Percentiles rank a stretch among this genome's conserved stretches.
Evolutionary conservation across 495 filamentous ascomycete genomes (phyloP).

Genomic region (Xylaria acuta): DNA sequence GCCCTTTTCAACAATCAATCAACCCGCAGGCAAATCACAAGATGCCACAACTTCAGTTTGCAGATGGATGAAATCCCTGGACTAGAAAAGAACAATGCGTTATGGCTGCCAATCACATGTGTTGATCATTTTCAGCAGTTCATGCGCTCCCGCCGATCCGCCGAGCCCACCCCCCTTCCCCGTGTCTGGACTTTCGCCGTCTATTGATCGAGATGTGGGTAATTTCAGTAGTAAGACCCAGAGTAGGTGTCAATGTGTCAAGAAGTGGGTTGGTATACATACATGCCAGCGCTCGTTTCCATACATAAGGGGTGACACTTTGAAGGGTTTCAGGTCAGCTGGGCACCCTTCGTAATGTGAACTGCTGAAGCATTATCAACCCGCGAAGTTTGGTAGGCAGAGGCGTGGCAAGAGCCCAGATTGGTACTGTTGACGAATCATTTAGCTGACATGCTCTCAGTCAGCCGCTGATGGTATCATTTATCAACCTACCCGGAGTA

Average conservation of each 20-base stretch:
- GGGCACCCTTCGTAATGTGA: neutral
- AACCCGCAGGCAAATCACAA: conserved; percentile 14
- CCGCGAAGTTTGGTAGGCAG: neutral
- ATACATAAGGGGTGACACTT: neutral
- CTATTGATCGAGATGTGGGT: neutral
- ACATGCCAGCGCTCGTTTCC: neutral
- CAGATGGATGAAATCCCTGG: neutral
- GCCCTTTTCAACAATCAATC: neutral
- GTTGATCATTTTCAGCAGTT: conserved; percentile 2
- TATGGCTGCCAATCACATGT: conserved; percentile 11
- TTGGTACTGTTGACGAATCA: neutral
- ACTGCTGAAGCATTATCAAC: neutral
- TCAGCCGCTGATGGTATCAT: conserved; percentile 7
- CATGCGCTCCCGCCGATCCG: conserved; percentile 16
- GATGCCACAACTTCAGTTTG: neutral
- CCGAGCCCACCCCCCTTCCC: neutral
- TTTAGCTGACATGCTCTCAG: neutral
- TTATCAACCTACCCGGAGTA: neutral
- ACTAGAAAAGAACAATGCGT: conserved; percentile 12
- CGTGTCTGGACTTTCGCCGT: neutral
- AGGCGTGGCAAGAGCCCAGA: neutral
- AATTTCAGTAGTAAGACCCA: neutral
- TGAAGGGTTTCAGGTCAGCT: neutral
- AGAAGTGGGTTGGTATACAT: neutral
- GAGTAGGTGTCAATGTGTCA: neutral